Evolutionary conservation across 345 rosid genomes (phyloP).

Genomic region (Sonneratia caseolaris): DNA sequence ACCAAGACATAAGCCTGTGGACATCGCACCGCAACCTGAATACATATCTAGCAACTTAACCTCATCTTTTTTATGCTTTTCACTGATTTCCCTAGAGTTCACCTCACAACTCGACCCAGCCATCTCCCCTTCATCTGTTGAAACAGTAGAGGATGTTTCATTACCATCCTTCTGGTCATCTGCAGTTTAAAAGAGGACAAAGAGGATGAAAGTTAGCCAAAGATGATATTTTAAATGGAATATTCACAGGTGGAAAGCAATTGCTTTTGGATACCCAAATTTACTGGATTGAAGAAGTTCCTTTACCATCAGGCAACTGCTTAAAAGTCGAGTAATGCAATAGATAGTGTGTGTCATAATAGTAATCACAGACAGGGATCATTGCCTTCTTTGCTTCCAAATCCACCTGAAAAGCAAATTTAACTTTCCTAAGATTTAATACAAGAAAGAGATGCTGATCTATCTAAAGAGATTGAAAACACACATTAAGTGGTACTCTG

Average conservation of each 20-base stretch:
- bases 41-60: constrained; percentile 52
- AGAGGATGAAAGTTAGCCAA: not conserved
- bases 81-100: constrained; percentile 14
- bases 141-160: constrained; percentile 48
- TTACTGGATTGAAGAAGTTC: not conserved
- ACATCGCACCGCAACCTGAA: constrained; percentile 87
- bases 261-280: not conserved
- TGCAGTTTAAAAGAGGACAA: constrained; percentile 5
- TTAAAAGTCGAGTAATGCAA: constrained; percentile 45
- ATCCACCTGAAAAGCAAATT: constrained; percentile 31
- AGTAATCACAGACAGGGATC: constrained; percentile 35
- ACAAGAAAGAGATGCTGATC: not conserved
- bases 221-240: not conserved
- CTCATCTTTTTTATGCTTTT: constrained; percentile 13
- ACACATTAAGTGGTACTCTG: constrained; percentile 33
- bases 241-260: not conserved
- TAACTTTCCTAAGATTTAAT: not conserved
- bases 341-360: constrained; percentile 46
- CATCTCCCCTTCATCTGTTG: constrained; percentile 30
- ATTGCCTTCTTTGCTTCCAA: constrained; percentile 16
- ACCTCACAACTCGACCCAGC: constrained; percentile 7
- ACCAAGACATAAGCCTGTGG: constrained; percentile 71
- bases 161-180: constrained; percentile 21
- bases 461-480: constrained; percentile 4
- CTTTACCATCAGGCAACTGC: constrained; percentile 27